A percentile compares a stretch with the other conserved stretches of the same genome.
These are phyloP conservation scores for Leishmania guyanensis DNA, from an alignment of 208 protist species.

Conservation along the genomic window DNA sequence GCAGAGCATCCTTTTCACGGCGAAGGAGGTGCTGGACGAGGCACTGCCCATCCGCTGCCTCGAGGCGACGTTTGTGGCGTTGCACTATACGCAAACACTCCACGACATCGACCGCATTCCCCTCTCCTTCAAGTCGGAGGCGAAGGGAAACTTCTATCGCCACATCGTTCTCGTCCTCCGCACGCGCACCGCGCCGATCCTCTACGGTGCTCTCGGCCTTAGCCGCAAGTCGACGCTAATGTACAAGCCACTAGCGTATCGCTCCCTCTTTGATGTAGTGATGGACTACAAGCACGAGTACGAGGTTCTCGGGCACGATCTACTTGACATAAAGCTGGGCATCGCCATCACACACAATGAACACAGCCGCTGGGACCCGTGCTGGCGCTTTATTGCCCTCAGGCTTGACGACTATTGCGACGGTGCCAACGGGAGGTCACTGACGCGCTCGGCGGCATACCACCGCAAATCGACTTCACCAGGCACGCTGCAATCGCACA, in stretches of 20 bases:
- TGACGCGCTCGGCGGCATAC: not conserved
- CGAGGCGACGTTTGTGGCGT: conserved; percentile 88
- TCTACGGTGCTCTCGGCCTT: conserved; percentile 84
- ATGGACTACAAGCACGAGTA: conserved; percentile 89
- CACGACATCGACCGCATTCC: conserved; percentile 84
- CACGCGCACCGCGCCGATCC: conserved; percentile 12
- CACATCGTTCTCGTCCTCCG: conserved; percentile 90
- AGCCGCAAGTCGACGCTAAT: conserved; percentile 89
- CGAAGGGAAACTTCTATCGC: conserved; percentile 57
- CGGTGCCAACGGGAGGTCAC: not conserved
- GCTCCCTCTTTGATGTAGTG: conserved; percentile 77
- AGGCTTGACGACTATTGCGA: conserved; percentile 35
- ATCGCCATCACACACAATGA: conserved; percentile 76
- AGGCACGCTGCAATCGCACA: not conserved
- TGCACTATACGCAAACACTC: conserved; percentile 82
- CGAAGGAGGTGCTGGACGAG: conserved; percentile 79
- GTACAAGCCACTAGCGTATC: conserved; percentile 79
- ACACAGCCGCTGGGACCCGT: conserved; percentile 47
- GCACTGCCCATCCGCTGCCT: conserved; percentile 92
- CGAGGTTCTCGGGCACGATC: conserved; percentile 68
- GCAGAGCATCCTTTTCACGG: conserved; percentile 81
- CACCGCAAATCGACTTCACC: not conserved
- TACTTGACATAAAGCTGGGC: conserved; percentile 87
- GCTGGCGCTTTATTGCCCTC: conserved; percentile 87
- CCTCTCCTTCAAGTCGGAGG: conserved; percentile 87